These are phyloP conservation scores for Mycena maculata DNA, from an alignment of 768 basidiomycete genomes.

Conservation along the genomic window DNA sequence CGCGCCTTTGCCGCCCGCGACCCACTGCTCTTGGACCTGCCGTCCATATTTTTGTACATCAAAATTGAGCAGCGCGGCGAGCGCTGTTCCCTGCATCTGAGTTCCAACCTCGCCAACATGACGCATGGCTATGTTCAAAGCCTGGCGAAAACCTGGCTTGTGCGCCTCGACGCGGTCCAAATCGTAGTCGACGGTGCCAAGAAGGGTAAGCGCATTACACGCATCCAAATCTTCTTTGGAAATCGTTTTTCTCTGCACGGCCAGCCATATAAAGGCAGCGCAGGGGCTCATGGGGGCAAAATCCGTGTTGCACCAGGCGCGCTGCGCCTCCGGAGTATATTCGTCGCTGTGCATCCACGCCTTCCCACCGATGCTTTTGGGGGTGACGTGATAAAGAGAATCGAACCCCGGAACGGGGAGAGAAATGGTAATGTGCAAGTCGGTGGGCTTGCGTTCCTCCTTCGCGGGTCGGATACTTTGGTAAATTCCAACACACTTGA, in stretches of 20 bases:
- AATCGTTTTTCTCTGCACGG: not conserved
- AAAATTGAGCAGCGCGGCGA: slow-evolving; percentile 15
- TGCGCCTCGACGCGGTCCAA: not conserved
- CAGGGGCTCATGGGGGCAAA: slow-evolving; percentile 4
- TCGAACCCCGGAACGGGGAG: not conserved
- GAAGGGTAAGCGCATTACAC: not conserved
- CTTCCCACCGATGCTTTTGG: slow-evolving; percentile 12
- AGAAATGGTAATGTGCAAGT: slow-evolving; percentile 1
- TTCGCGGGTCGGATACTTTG: not conserved
- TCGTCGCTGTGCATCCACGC: slow-evolving; percentile 9
- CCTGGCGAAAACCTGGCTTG: not conserved
- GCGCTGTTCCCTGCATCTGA: slow-evolving; percentile 11
- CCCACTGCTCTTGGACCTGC: slow-evolving; percentile 16
- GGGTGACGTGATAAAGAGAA: slow-evolving; percentile 10
- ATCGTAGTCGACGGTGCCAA: slow-evolving; percentile 12
- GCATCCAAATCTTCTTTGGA: not conserved
- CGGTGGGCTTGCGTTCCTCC: not conserved
- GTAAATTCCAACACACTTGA: slow-evolving; percentile 1
- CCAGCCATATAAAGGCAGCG: slow-evolving; percentile 3
- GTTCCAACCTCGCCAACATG: not conserved
- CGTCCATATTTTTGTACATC: slow-evolving; percentile 14
- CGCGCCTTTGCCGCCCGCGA: not conserved
- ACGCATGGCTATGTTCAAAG: not conserved
- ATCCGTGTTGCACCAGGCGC: slow-evolving; percentile 7
- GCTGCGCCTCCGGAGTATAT: not conserved